Conservation (phyloP, 495 filamentous ascomycete genomes). For the Trichoderma reesei region DNA sequence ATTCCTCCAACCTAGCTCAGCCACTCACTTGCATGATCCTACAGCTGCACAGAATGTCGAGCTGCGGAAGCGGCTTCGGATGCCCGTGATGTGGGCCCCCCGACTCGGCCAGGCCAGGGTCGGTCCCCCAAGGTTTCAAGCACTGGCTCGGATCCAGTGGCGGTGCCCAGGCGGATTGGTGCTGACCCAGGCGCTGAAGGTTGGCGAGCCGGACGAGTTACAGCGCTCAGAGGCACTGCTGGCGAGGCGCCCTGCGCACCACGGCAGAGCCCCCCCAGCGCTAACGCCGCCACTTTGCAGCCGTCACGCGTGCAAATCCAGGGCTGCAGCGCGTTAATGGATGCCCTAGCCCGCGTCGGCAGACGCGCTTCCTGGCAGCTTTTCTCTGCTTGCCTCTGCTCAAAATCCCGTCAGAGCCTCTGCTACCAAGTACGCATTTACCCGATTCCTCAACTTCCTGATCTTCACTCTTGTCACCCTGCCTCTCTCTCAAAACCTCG, state of each 20-base stretch:
- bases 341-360: background rate
- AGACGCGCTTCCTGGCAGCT: background rate
- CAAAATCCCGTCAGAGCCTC: background rate
- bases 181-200: background rate
- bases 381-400: background rate
- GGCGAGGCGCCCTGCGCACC: background rate
- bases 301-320: background rate
- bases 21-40: no score
- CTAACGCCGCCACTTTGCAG: slow-evolving; percentile 6
- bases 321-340: slow-evolving; percentile 6
- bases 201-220: no score
- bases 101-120: background rate
- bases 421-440: background rate
- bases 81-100: background rate
- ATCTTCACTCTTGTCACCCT: background rate
- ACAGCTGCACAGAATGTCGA: no score
- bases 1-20: no score
- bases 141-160: background rate
- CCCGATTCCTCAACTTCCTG: background rate
- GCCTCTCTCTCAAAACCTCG: background rate
- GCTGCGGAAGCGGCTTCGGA: background rate
- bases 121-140: background rate
- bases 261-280: background rate
- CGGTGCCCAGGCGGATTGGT: background rate
- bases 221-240: background rate